Evolutionary conservation across 495 filamentous ascomycete species (phyloP), one percentile per base, ranked within the genome.

Genomic region (Hypoxylon trugodes): DNA sequence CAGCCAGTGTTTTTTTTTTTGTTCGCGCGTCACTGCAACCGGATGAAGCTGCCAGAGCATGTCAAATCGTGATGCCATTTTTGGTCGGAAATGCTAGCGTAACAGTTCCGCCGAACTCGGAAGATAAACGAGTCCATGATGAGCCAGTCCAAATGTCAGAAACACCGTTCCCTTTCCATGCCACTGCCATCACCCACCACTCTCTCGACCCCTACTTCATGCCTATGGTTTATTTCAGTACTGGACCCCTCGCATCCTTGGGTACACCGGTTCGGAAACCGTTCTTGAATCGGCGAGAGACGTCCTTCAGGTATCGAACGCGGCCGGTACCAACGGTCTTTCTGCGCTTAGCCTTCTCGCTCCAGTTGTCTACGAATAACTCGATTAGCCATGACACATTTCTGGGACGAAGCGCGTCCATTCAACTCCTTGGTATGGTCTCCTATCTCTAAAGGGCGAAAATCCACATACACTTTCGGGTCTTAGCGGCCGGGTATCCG

Each of bases 291-390:
- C 85, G 86, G 74, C 94, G 88, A 71, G 94, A 83, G 73, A 98
- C 87, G 69, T 84, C 86, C 84, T 93, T 94, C 77, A 98, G 86
- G 83, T 92, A 89, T 59, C 91, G 84, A 89, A 93, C 92, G 72
- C 95, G 87, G 78, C 95, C 95, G 75, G 91, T 91, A 69, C 95
- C 95, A 72, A 91, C 95, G 73, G 93, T 97, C 94, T 97, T 98
- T 90, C 95, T 93, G 80, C 95, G 83, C 90, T 96, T 98, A 71
- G 93, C 96, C 87, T 98, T 98, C 88, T 97, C 92, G 81, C 90
- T 86, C 95, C 95, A 98, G 88, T 98, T 96, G 86, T 89, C 95
- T 98, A 74, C 81, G 41, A 21, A 43, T 18, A 56, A 25, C 1
- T 19, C 22, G 12, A 53, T 69, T 26, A 67, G 63, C 48, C 28